Conservation (phyloP, 805 yeast genomes). For the Saturnispora mendoncae region DNA sequence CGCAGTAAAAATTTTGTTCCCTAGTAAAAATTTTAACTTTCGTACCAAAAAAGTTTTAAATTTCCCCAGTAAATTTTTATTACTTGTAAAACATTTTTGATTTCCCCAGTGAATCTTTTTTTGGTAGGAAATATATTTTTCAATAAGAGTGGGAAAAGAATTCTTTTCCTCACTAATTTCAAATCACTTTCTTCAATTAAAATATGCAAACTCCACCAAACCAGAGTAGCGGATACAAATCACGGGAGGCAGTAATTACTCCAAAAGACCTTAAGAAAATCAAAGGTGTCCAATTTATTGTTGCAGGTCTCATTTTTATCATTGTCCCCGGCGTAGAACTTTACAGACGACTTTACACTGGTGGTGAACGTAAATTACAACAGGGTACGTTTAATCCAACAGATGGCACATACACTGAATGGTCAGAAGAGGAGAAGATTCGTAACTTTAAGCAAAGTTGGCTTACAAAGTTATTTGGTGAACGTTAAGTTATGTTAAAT, state of each 20-base stretch:
- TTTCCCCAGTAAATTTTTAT: no score
- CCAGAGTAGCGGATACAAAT: slow-evolving; percentile 7
- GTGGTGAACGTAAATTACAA: slow-evolving; percentile 37
- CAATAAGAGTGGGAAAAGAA: background rate
- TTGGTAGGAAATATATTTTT: slow-evolving; percentile 2
- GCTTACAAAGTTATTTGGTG: slow-evolving; percentile 37
- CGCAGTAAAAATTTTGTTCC: no score
- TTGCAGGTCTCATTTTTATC: slow-evolving; percentile 25
- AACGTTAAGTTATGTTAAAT: slow-evolving; percentile 27
- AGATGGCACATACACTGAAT: slow-evolving; percentile 38
- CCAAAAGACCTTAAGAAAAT: slow-evolving; percentile 21
- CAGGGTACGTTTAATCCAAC: slow-evolving; percentile 35
- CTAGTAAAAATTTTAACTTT: no score
- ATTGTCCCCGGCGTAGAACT: slow-evolving; percentile 26
- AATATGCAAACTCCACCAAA: slow-evolving; percentile 6
- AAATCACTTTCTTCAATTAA: no score
- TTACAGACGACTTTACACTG: slow-evolving; percentile 29
- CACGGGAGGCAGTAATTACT: slow-evolving; percentile 12
- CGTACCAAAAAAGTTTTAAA: no score
- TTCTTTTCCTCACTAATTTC: no score
- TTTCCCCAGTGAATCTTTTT: no score
- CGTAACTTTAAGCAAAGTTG: slow-evolving; percentile 31
- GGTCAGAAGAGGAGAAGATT: slow-evolving; percentile 34
- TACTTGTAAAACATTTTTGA: no score
- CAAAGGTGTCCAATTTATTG: slow-evolving; percentile 25